phyloP scores from a whole-genome alignment of 345 rosid genomes.

The Eucalyptus melliodora region DNA sequence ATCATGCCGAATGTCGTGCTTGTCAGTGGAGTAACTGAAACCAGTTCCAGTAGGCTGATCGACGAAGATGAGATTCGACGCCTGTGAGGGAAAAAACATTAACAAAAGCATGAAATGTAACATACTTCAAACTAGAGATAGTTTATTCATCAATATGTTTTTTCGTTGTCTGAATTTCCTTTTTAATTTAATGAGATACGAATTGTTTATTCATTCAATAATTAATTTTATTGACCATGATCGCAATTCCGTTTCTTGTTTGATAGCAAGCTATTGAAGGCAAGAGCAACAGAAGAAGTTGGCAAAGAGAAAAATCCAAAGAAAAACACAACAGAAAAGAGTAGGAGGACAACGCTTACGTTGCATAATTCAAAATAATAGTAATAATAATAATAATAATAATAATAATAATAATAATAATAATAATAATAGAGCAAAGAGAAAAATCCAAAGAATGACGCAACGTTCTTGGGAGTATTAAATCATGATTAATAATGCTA shows the following conservation, averaged over 20 bases:
- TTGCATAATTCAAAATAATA: background rate
- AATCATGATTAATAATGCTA: background rate
- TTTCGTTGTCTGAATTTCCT: background rate
- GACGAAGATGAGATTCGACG: conserved; percentile 58
- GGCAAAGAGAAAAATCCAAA: too few species aligned
- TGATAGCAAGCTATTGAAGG: background rate
- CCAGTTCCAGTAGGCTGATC: conserved; percentile 91
- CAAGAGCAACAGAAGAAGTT: background rate
- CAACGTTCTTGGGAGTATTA: background rate
- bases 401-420: too few species aligned
- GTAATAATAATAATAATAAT: too few species aligned
- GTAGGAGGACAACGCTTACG: background rate
- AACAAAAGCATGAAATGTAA: background rate
- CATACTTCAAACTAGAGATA: background rate
- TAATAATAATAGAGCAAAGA: background rate
- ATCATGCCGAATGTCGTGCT: conserved; percentile 36
- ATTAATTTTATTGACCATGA: background rate
- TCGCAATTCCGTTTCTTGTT: background rate
- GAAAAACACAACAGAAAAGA: background rate
- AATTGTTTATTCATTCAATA: background rate
- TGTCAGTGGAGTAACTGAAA: conserved; percentile 52
- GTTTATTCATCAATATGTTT: background rate
- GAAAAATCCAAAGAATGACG: background rate
- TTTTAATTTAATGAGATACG: too few species aligned
- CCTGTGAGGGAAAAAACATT: conserved; percentile 5